A percentile compares a stretch with the other conserved stretches of the same genome.
These are phyloP conservation scores for Ustulina deusta DNA, from an alignment of 2,329 filamentous ascomycete genomes.

Conservation along the genomic window DNA sequence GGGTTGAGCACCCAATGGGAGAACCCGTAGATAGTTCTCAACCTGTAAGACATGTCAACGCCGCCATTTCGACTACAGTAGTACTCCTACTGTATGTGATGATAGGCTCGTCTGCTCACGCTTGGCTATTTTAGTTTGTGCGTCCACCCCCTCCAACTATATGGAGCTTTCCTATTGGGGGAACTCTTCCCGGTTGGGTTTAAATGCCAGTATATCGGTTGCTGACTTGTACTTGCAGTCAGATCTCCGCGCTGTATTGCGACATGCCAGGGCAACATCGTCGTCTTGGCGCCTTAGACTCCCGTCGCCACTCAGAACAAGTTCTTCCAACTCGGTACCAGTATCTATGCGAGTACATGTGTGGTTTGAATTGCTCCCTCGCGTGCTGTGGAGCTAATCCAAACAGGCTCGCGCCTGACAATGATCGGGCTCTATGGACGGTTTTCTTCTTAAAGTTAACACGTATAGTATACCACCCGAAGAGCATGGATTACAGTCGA, in stretches of 20 bases:
- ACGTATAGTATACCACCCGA: not conserved
- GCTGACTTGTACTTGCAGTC: conserved; percentile 26
- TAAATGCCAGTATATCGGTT: conserved; percentile 25
- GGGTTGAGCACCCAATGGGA: conserved; percentile 23
- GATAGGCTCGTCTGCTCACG: conserved; percentile 24
- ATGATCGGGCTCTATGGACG: not conserved
- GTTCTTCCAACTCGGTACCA: not conserved
- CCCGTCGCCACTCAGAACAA: conserved; percentile 1
- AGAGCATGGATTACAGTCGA: no score
- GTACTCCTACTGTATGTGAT: conserved; percentile 18
- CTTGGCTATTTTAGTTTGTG: conserved; percentile 24
- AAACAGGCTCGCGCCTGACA: not conserved
- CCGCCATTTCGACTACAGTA: conserved; percentile 13
- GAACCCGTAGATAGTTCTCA: not conserved
- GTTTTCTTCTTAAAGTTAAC: not conserved
- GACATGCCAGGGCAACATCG: conserved; percentile 27
- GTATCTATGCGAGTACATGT: conserved; percentile 1
- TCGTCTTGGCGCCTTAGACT: conserved; percentile 23
- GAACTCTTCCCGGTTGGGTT: conserved; percentile 21
- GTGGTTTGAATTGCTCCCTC: conserved; percentile 9
- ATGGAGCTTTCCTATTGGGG: conserved; percentile 22
- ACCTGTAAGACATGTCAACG: conserved; percentile 30
- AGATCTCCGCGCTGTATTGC: conserved; percentile 6
- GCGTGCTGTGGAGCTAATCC: not conserved
- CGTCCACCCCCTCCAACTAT: conserved; percentile 17